Evolutionary conservation across 2,329 filamentous ascomycete species (phyloP), one percentile per base, ranked within the genome.

Genomic region (Incumbomyces delicatus): DNA sequence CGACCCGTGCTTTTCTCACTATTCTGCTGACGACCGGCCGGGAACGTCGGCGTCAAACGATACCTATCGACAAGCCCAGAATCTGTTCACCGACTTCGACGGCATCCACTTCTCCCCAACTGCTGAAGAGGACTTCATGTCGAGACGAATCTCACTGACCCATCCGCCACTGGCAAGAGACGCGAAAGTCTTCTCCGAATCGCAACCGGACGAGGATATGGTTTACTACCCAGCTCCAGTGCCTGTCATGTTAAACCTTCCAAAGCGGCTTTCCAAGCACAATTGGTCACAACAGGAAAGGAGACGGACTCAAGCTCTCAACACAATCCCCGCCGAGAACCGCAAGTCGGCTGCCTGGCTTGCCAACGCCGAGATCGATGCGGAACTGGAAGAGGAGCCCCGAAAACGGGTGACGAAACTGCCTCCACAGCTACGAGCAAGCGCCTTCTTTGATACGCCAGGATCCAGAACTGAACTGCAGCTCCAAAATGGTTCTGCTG

Each of bases 221-320:
- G 79, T 95, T 8, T 96, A 83, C 66, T 98, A 98, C 63, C 92
- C 92, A 12, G 92, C 92, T 2, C 89, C 87, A 1, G 92, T 98
- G 2, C 92, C 92, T 2, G 82, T 85, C 52, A 89, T 94, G 81
- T 75, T 98, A 48, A 96, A 95, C 58, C 70, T 98, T 11, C 92
- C 92, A 1, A 87, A 88, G 37, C 85, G 87, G 57, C 69, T 96
- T 42, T 94, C 89, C 1, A 85, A 82, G 57, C 75, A 80, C 44
- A 77, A 83, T 44, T 68, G 77, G 2, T 67, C 73, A 8, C 74
- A 80, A 4, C 75, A 81, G 46, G 82, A 87, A 47, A 76, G 81
- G 55, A 78, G 86, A 45, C 80, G 84, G 17, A 85, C 86, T 1
- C 81, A 92, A 57, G 68, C 90, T 6, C 64, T 94, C 37, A 79